Conservation (phyloP, 352 stramenopile species). For the Plasmopara viticola region DNA sequence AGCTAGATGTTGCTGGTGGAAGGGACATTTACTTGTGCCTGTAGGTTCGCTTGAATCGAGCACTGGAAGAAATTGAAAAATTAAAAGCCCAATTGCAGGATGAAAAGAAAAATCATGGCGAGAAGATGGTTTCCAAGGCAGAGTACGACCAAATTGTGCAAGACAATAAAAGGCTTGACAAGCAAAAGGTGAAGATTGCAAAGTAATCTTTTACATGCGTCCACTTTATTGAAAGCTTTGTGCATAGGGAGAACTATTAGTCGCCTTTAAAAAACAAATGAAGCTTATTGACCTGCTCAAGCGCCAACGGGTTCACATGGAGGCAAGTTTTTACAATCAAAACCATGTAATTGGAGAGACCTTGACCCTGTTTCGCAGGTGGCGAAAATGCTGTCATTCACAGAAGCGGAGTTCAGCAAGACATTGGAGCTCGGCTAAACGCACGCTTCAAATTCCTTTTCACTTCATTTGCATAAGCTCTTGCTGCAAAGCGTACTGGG, state of each 20-base stretch:
- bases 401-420: constrained; percentile 77
- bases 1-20: not conserved
- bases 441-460: constrained; percentile 1
- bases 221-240: not conserved
- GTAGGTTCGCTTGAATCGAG: constrained; percentile 67
- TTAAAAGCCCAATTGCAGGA: constrained; percentile 59
- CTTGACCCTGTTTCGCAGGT: constrained; percentile 31
- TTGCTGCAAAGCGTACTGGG: constrained; percentile 55
- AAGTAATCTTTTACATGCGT: not conserved
- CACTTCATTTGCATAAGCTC: constrained; percentile 53
- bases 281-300: constrained; percentile 85
- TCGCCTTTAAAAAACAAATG: constrained; percentile 83
- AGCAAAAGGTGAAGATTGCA: constrained; percentile 57
- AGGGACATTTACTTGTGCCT: not conserved
- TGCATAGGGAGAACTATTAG: constrained; percentile 49
- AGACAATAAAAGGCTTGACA: constrained; percentile 73
- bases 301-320: constrained; percentile 80
- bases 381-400: constrained; percentile 83
- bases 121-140: constrained; percentile 40
- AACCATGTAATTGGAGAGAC: not conserved
- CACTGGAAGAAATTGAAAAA: constrained; percentile 71
- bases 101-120: constrained; percentile 38
- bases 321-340: constrained; percentile 27
- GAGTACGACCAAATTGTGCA: constrained; percentile 55
- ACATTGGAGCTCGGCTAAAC: constrained; percentile 53